Percentiles rank a stretch among this genome's conserved stretches.
phyloP scores from a whole-genome alignment of 2,329 filamentous ascomycete genomes.

The Lasiodiplodia theobromae region DNA sequence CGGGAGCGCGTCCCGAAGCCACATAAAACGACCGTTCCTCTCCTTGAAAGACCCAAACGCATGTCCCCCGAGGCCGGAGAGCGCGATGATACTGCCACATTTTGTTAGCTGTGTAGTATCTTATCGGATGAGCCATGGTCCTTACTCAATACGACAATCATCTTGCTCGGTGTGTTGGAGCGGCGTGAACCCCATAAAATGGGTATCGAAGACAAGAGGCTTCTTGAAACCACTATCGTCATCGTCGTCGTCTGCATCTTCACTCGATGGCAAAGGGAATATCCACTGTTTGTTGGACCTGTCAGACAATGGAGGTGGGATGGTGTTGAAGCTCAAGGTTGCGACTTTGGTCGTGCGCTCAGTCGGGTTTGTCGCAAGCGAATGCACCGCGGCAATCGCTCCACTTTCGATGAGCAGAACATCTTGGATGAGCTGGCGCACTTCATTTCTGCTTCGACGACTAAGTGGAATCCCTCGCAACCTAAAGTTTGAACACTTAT shows the following conservation, averaged over 20 bases:
- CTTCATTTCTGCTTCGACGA: neutral
- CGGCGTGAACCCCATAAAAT: slow-evolving; percentile 28
- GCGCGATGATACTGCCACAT: slow-evolving; percentile 28
- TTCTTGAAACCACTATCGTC: neutral
- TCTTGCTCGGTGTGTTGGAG: slow-evolving; percentile 11
- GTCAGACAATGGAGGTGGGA: neutral
- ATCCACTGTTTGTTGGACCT: neutral
- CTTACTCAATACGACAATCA: neutral
- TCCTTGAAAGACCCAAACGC: slow-evolving; percentile 34
- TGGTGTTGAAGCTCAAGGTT: neutral
- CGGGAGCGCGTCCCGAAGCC: slow-evolving; percentile 41
- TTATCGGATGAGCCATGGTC: too few relatives aligned
- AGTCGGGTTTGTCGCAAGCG: neutral
- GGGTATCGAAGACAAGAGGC: slow-evolving; percentile 29
- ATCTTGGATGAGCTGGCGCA: neutral
- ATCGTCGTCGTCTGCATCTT: neutral
- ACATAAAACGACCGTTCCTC: slow-evolving; percentile 37
- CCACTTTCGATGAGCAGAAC: neutral
- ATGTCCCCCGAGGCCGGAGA: slow-evolving; percentile 39
- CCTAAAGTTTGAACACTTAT: neutral
- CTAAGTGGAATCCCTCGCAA: neutral
- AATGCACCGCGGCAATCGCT: neutral
- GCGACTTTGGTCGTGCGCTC: neutral
- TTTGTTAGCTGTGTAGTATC: neutral
- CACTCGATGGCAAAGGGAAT: neutral